These are phyloP conservation scores for Populus pruinosa DNA, from an alignment of 345 rosid species.

Conservation along the genomic window DNA sequence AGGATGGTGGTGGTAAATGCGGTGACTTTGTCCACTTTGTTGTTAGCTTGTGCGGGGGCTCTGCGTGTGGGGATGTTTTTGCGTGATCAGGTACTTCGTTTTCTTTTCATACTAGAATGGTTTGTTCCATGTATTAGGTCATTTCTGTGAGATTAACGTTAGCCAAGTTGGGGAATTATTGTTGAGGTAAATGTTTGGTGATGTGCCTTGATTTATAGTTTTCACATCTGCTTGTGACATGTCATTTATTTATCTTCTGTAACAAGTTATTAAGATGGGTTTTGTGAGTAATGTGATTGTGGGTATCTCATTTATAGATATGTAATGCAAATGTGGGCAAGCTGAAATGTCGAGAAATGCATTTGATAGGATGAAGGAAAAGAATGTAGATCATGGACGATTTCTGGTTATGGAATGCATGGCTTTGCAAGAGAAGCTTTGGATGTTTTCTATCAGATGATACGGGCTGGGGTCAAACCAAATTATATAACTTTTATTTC, in stretches of 20 bases:
- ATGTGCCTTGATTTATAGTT: background rate
- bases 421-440: constrained; percentile 68
- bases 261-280: constrained; percentile 73
- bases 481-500: constrained; percentile 81
- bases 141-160: background rate
- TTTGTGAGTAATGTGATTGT: constrained; percentile 56
- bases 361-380: constrained; percentile 59
- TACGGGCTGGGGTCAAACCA: constrained; percentile 54
- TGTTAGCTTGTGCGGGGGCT: constrained; percentile 74
- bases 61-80: constrained; percentile 60
- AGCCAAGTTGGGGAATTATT: background rate
- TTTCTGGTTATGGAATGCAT: constrained; percentile 88
- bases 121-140: background rate
- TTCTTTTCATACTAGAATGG: background rate
- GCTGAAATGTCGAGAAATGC: constrained; percentile 61
- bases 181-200: background rate
- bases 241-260: constrained; percentile 6
- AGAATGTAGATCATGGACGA: constrained; percentile 88
- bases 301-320: constrained; percentile 72
- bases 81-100: constrained; percentile 61
- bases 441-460: constrained; percentile 66
- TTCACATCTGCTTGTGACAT: background rate
- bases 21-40: constrained; percentile 62
- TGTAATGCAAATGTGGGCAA: constrained; percentile 89
- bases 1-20: constrained; percentile 40